A percentile compares a stretch with the other conserved stretches of the same genome.
phyloP scores from a whole-genome alignment of 192 early-diverging fungal genomes.

The Umbelopsis ramanniana region DNA sequence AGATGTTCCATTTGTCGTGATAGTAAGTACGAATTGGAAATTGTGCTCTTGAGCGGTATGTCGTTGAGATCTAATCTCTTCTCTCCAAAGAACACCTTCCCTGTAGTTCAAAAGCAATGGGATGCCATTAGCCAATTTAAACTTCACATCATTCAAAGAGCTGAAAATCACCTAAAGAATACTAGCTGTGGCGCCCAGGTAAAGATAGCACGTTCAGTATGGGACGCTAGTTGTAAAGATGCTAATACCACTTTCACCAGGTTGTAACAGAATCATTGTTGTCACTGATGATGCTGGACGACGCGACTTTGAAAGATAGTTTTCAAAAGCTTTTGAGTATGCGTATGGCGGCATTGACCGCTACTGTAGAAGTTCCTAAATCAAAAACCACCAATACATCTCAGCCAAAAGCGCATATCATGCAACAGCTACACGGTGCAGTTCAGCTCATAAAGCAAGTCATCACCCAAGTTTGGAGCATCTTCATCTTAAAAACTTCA shows the following conservation, averaged over 20 bases:
- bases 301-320: constrained; percentile 58
- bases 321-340: constrained; percentile 56
- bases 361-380: constrained; percentile 33
- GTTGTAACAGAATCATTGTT: constrained; percentile 63
- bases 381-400: neutral
- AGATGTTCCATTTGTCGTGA: constrained; percentile 39
- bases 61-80: constrained; percentile 27
- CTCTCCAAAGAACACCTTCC: constrained; percentile 65
- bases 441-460: constrained; percentile 45
- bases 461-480: constrained; percentile 40
- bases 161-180: constrained; percentile 41
- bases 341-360: constrained; percentile 53
- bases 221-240: too few species aligned
- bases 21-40: constrained; percentile 19
- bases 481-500: constrained; percentile 14
- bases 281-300: constrained; percentile 70
- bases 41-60: too few species aligned
- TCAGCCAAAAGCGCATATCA: constrained; percentile 24
- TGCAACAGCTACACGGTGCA: constrained; percentile 45
- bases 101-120: constrained; percentile 84
- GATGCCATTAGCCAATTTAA: constrained; percentile 77
- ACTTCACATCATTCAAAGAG: constrained; percentile 75
- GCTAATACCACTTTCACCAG: constrained; percentile 34
- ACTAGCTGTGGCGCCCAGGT: neutral
- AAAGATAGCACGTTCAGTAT: neutral